phyloP scores from a whole-genome alignment of 306 rosid species.

The Vigna unguiculata region DNA sequence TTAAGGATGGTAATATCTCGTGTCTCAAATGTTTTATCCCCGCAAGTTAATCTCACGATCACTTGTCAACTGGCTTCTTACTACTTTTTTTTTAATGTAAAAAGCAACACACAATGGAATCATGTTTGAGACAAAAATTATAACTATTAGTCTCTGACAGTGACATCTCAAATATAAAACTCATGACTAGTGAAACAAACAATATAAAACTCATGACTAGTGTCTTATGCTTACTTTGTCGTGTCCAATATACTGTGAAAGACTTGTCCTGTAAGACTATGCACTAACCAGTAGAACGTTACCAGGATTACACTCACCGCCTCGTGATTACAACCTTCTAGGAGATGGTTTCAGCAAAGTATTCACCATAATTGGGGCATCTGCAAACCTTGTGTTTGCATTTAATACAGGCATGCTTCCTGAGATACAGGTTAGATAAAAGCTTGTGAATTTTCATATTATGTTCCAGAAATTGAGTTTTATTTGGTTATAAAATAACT shows the following conservation, averaged over 20 bases:
- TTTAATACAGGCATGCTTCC: conserved; percentile 98
- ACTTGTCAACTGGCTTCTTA: not conserved
- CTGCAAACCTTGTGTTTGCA: conserved; percentile 90
- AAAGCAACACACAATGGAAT: too few relatives aligned
- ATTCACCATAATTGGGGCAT: conserved; percentile 79
- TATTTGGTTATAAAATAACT: conserved; percentile 34
- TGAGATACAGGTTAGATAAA: conserved; percentile 81
- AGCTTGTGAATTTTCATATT: conserved; percentile 6
- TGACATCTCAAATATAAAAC: not conserved
- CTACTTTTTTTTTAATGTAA: not conserved
- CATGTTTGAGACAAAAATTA: too few relatives aligned
- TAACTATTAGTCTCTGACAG: not conserved
- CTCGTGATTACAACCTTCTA: conserved; percentile 75
- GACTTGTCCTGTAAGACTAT: not conserved
- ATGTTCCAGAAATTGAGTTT: conserved; percentile 19
- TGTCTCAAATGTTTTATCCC: not conserved
- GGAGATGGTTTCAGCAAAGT: conserved; percentile 58
- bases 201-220: not conserved
- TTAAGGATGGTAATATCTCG: conserved; percentile 72
- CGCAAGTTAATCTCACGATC: too few relatives aligned
- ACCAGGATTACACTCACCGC: conserved; percentile 69
- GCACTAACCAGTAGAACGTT: conserved; percentile 32
- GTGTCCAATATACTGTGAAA: not conserved
- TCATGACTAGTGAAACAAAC: not conserved
- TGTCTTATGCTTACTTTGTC: not conserved